Base-by-base conservation (phyloP, 1,284 basidiomycete species). In the Peniophora sp. region DNA sequence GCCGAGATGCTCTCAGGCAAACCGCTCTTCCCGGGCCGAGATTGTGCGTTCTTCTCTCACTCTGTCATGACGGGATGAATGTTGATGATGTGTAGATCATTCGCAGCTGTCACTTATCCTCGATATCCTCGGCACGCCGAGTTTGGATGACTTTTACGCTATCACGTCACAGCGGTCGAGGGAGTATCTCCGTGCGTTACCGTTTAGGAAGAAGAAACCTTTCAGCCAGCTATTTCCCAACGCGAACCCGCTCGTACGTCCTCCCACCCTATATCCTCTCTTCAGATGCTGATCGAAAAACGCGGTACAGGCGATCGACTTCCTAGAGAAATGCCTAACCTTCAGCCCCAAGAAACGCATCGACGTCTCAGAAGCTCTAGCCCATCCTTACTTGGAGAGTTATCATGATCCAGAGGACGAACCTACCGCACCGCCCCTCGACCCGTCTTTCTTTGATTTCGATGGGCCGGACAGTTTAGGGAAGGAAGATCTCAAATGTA, bases 1-100 rank as follows among this genome's bases (percentile, higher is more conserved):
- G 93, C 93, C 0, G 93, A 97, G 68, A 96, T 97, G 92, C 74
- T 97, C 17, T 89, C 82, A 54, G 91, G 92, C 41, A 86, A 87
- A 61, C 90, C 94, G 0, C 71, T 97, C 48, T 97, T 97, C 69
- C 93, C 93, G 2, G 93, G 93, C 19, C 74, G 87, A 61, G 89
- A 91, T 63, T 89, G 86, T 83, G 61, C 62, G 72, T 60, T n/a
- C n/a, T n/a, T n/a, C n/a, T n/a, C n/a, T n/a, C n/a, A n/a, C n/a
- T n/a, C n/a, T n/a, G n/a, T n/a, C n/a, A n/a, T n/a, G n/a, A n/a
- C n/a, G n/a, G n/a, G n/a, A n/a, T n/a, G n/a, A n/a, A n/a, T n/a
- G n/a, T n/a, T n/a, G n/a, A n/a, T n/a, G n/a, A n/a, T n/a, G 8
- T 3, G 62, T 72, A 71, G 90, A 97, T 71, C 95, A 93, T 67